Percentiles rank a stretch among this genome's conserved stretches.
phyloP scores from a whole-genome alignment of 1,139 yeast genomes.

The Taiozyma sp. region DNA sequence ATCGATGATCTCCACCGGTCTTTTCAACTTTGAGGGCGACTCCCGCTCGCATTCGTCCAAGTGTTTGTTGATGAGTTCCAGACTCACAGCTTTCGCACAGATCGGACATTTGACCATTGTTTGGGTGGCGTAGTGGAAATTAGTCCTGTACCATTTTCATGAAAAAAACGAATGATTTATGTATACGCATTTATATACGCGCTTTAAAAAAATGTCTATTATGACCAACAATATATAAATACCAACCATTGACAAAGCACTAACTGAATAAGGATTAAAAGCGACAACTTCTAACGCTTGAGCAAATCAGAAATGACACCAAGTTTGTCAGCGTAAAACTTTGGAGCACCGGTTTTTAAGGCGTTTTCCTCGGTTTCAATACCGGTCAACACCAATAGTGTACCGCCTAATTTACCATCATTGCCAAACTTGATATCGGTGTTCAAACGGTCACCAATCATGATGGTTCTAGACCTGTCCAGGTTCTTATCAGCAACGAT shows the following conservation, averaged over 20 bases:
- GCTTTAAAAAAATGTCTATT: too few relatives aligned
- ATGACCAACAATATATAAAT: too few relatives aligned
- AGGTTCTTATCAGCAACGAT: conserved; percentile 61
- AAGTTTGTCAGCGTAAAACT: conserved; percentile 64
- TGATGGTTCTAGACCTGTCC: conserved; percentile 64
- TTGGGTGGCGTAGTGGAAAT: too few relatives aligned
- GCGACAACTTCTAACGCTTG: too few relatives aligned
- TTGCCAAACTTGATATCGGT: conserved; percentile 93
- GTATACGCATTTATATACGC: too few relatives aligned
- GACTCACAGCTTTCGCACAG: conserved; percentile 17
- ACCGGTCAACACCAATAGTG: conserved; percentile 86
- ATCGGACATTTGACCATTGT: conserved; percentile 25
- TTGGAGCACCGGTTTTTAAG: conserved; percentile 47
- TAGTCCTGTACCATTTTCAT: too few relatives aligned
- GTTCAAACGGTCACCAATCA: conserved; percentile 94
- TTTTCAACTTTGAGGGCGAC: conserved; percentile 5
- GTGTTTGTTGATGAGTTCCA: conserved; percentile 22
- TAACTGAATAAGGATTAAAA: too few relatives aligned
- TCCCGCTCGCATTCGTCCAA: conserved; percentile 19
- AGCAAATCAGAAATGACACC: conserved; percentile 68
- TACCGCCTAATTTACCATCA: conserved; percentile 72
- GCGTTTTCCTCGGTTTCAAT: conserved; percentile 73
- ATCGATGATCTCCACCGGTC: neutral
- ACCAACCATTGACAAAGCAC: too few relatives aligned
- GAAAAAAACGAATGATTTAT: too few relatives aligned